These are phyloP conservation scores for Pinguiococcus pyrenoidosus DNA, from an alignment of 108 stramenopile species.

Conservation along the genomic window DNA sequence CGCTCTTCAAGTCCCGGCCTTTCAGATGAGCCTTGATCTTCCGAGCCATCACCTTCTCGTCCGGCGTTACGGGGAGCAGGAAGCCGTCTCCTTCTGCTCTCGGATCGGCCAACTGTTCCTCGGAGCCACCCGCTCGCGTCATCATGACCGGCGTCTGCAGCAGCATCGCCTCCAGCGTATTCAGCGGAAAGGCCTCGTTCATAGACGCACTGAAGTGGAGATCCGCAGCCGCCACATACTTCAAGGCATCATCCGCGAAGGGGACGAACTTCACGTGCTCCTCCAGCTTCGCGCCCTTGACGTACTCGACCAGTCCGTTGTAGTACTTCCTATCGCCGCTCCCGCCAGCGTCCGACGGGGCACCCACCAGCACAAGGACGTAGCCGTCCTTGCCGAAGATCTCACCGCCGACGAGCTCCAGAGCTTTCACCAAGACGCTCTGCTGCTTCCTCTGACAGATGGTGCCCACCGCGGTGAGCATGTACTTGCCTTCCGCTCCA, in stretches of 20 bases:
- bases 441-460: not conserved
- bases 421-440: not conserved
- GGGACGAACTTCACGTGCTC: not conserved
- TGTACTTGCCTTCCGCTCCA: too few relatives aligned
- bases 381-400: not conserved
- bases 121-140: not conserved
- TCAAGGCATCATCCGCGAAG: not conserved
- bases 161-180: not conserved
- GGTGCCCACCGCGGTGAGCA: not conserved
- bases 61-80: too few relatives aligned
- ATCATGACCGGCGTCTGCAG: not conserved
- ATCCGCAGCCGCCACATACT: not conserved
- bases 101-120: slow-evolving; percentile 3
- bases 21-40: too few relatives aligned
- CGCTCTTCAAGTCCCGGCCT: too few relatives aligned
- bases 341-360: not conserved
- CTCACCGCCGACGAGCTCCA: too few relatives aligned
- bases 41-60: too few relatives aligned
- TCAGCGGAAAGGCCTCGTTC: not conserved
- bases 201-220: not conserved
- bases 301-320: too few relatives aligned
- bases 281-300: not conserved
- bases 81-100: too few relatives aligned
- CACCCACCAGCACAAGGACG: not conserved
- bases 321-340: not conserved